A percentile compares a stretch with the other conserved stretches of the same genome.
These are phyloP conservation scores for Gaultheria prostrata DNA, from an alignment of 148 eudicot species.

Conservation along the genomic window DNA sequence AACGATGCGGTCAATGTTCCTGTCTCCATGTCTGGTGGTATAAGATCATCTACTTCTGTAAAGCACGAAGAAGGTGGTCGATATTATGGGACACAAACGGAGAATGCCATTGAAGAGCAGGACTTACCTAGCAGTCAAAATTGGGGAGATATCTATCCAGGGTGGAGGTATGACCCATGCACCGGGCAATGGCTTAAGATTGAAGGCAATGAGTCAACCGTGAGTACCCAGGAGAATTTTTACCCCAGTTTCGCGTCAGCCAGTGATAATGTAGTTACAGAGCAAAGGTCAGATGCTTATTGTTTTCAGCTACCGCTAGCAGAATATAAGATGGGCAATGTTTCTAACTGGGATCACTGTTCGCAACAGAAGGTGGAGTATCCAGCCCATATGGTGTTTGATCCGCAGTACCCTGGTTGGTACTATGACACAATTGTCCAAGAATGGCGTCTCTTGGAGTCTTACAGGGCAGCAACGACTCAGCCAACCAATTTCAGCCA, in stretches of 20 bases:
- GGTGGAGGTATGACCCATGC: constrained; percentile 60
- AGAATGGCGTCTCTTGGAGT: constrained; percentile 58
- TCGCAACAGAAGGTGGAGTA: constrained; percentile 40
- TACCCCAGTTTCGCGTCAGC: constrained; percentile 15
- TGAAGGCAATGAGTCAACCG: constrained; percentile 39
- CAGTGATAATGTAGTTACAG: constrained; percentile 24
- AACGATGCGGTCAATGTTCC: neutral
- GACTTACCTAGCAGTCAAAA: constrained; percentile 43
- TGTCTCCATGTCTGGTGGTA: neutral
- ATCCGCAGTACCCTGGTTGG: constrained; percentile 82
- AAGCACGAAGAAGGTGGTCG: neutral
- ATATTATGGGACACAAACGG: constrained; percentile 15
- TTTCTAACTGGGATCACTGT: constrained; percentile 42
- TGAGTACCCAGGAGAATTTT: constrained; percentile 29
- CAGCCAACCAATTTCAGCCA: neutral
- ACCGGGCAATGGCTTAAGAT: constrained; percentile 71
- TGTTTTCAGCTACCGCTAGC: constrained; percentile 45
- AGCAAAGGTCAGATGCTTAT: constrained; percentile 31
- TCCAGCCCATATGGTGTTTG: constrained; percentile 68
- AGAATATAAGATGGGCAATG: constrained; percentile 25
- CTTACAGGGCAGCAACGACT: constrained; percentile 29
- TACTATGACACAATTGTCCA: constrained; percentile 60
- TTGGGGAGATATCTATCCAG: constrained; percentile 71
- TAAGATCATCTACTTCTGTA: neutral
- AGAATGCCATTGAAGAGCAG: constrained; percentile 26